Evolutionary conservation across 495 filamentous ascomycete genomes (phyloP), one percentile per base, ranked within the genome.

Genomic region (Aspergillus nanangensis): DNA sequence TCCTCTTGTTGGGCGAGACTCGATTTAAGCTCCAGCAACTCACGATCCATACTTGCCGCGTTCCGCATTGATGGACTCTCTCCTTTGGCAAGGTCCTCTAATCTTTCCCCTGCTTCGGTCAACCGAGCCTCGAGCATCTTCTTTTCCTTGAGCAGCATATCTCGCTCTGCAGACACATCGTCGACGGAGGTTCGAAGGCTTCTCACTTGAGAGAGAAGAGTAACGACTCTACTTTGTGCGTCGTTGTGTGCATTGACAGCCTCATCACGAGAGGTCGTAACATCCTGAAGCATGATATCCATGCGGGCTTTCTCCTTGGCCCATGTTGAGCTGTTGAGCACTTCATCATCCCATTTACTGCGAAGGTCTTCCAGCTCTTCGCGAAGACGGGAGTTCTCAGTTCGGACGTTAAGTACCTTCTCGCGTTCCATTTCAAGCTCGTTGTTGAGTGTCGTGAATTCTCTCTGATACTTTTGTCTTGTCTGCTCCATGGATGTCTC

Each of bases 311-410:
- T 98, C 71, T 98, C 93, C 71, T 98, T 98, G 24, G 90, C 90
- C 93, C 93, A 98, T 1, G 93, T 93, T 0, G 90, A 94, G 65
- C 87, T 92, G 60, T 98, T 98, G 56, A 98, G 82, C 15, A 97
- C 90, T 66, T 98, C 93, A 56, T 98, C 87, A 59, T 98, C 94
- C 94, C 94, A 98, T 62, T 96, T 97, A 48, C 84, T 89, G 39
- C 93, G 84, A 17, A 97, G 82, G 51, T 95, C 89, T 52, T 98
- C 93, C 13, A 97, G 78, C 61, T 98, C 93, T 57, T 97, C 93
- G 4, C 94, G 82, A 37, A 98, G 76, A 21, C 88, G 79, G 9
- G 83, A 70, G 49, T 81, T 86, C 58, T 89, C 84, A 8, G 74
- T 71, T 23, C 85, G 78, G 17, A 78, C 81, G 44, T 79, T 76